Conservation (phyloP, 768 basidiomycete genomes). For the Amanita fuliginea region DNA sequence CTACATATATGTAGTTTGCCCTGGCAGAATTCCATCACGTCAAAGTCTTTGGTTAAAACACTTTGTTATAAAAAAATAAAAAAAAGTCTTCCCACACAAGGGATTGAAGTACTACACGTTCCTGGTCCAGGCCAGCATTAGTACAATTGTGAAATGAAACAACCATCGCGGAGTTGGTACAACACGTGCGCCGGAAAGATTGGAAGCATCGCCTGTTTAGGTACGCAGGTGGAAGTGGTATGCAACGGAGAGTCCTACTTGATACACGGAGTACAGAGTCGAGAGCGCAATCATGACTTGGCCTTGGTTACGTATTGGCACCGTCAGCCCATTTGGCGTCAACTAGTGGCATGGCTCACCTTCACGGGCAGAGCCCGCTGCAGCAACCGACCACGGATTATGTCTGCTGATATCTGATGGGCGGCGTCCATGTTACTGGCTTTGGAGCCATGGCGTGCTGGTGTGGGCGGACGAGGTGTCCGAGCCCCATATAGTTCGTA, state of each 20-base stretch:
- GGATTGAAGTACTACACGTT: too few relatives aligned
- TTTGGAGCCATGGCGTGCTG: slow-evolving; percentile 1
- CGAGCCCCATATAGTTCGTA: slow-evolving; percentile 19
- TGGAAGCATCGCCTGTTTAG: too few relatives aligned
- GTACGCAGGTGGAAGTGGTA: background rate
- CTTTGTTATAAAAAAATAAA: too few relatives aligned
- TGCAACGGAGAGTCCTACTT: background rate
- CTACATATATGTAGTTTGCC: too few relatives aligned
- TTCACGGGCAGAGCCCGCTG: background rate
- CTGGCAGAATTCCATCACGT: too few relatives aligned
- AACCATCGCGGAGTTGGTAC: too few relatives aligned
- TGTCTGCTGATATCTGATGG: background rate
- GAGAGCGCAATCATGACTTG: too few relatives aligned
- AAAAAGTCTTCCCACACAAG: too few relatives aligned
- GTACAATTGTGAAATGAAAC: too few relatives aligned
- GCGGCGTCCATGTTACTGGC: background rate
- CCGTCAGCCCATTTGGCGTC: background rate
- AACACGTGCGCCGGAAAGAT: too few relatives aligned
- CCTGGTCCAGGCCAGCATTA: too few relatives aligned
- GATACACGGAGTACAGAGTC: background rate
- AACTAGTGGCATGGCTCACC: background rate
- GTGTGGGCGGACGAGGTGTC: slow-evolving; percentile 12
- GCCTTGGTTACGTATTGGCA: background rate
- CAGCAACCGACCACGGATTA: background rate
- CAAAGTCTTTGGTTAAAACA: too few relatives aligned